Conservation (phyloP, 495 filamentous ascomycete species). For the Hypoxylon fragiforme region DNA sequence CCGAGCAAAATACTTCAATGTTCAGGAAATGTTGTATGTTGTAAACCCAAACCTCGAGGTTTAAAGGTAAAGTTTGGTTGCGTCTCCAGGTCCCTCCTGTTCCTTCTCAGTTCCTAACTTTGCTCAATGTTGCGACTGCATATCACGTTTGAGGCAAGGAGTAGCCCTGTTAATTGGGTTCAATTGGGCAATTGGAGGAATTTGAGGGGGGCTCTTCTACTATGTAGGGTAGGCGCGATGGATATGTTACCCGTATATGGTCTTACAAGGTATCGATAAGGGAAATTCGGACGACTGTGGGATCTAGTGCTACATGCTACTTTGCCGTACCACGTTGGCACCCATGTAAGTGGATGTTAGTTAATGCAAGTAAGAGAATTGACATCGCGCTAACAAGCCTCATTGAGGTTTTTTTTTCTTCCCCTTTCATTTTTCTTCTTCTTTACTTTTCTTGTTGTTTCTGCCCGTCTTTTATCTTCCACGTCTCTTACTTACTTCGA, state of each 20-base stretch:
- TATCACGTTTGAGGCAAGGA: too few species aligned
- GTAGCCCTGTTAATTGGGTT: slow-evolving; percentile 9
- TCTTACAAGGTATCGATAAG: slow-evolving; percentile 23
- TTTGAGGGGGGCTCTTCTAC: too few species aligned
- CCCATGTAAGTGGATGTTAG: slow-evolving; percentile 9
- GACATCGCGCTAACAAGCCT: slow-evolving; percentile 27
- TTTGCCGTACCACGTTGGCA: slow-evolving; percentile 22
- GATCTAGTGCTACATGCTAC: slow-evolving; percentile 32
- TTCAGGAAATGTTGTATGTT: too few species aligned
- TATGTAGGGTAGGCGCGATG: not conserved
- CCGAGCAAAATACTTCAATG: too few species aligned
- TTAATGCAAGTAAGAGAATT: slow-evolving; percentile 26
- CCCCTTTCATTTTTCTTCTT: not conserved
- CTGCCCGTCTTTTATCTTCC: slow-evolving; percentile 1
- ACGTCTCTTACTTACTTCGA: not conserved
- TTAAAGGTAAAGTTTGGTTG: too few species aligned
- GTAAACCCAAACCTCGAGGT: too few species aligned
- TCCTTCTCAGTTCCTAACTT: too few species aligned
- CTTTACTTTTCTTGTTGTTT: not conserved
- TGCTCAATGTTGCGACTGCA: too few species aligned
- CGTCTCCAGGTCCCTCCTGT: too few species aligned
- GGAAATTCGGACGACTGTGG: slow-evolving; percentile 20
- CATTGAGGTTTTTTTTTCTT: slow-evolving; percentile 2
- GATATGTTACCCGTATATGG: not conserved
- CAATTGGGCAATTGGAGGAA: slow-evolving; percentile 5